Evolutionary conservation across 768 basidiomycete species (phyloP).

Genomic region (Termitomyces bulborhizus): DNA sequence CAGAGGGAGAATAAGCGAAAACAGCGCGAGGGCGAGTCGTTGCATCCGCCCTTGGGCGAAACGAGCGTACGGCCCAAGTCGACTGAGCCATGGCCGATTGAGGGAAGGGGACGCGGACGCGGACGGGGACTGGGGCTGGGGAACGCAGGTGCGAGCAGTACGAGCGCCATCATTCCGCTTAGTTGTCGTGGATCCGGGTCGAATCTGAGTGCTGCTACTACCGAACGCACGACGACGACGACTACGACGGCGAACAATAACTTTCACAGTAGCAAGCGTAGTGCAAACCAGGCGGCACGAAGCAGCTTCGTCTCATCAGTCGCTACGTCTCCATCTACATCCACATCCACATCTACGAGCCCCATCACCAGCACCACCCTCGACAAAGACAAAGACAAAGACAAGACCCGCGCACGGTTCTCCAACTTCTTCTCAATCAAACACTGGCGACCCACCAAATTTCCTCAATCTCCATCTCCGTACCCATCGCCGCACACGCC

Average conservation of each 20-base stretch:
- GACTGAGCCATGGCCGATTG: constrained; percentile 23
- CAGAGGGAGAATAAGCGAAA: constrained; percentile 21
- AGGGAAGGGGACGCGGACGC: background rate
- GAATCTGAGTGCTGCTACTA: background rate
- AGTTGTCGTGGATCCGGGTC: constrained; percentile 8
- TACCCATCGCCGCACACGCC: constrained; percentile 1
- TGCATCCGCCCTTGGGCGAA: constrained; percentile 2
- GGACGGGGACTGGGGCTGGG: background rate
- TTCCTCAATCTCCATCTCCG: constrained; percentile 2
- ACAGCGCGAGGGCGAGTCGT: constrained; percentile 9
- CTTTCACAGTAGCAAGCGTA: too few species aligned
- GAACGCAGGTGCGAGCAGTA: constrained; percentile 2
- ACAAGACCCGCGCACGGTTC: constrained; percentile 21
- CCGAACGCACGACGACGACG: background rate
- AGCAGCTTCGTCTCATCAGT: background rate
- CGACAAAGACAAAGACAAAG: constrained; percentile 6
- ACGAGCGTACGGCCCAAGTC: constrained; percentile 21
- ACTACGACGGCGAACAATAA: background rate
- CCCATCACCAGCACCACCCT: background rate
- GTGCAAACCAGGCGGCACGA: background rate
- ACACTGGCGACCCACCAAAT: constrained; percentile 25
- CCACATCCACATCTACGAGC: background rate
- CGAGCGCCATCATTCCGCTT: constrained; percentile 11
- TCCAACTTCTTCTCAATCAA: constrained; percentile 24
- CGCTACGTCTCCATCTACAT: background rate